Conservation (phyloP, 164 flowering plant genomes). For the Macadamia tetraphylla region DNA sequence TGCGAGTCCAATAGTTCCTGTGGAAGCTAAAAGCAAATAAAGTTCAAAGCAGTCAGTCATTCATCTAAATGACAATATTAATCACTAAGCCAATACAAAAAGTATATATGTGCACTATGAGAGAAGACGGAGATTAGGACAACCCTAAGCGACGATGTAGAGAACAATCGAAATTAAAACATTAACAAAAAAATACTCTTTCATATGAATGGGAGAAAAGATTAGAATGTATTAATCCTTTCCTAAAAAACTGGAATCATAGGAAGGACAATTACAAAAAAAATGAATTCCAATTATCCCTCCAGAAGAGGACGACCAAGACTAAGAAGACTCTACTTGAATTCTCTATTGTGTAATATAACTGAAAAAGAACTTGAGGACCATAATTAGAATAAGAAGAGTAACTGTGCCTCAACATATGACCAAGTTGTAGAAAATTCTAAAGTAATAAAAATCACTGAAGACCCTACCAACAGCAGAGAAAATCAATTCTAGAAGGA, state of each 20-base stretch:
- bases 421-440: background rate
- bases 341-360: too few relatives aligned
- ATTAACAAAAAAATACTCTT: background rate
- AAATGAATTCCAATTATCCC: background rate
- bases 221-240: background rate
- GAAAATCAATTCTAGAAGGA: background rate
- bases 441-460: background rate
- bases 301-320: too few relatives aligned
- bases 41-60: constrained; percentile 4
- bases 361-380: background rate
- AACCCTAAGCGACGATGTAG: background rate
- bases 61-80: background rate
- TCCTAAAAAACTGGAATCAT: background rate
- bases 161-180: background rate
- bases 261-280: background rate
- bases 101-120: background rate
- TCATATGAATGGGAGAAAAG: background rate
- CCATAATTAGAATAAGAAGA: background rate
- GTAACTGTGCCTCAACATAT: background rate
- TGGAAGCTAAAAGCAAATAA: background rate
- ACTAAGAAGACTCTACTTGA: too few relatives aligned
- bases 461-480: background rate
- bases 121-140: background rate
- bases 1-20: constrained; percentile 9
- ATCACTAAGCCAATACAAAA: background rate